A percentile compares a stretch with the other conserved stretches of the same genome.
phyloP scores from a whole-genome alignment of 371 early-diverging fungal species.

The Haplosporangium sp. region DNA sequence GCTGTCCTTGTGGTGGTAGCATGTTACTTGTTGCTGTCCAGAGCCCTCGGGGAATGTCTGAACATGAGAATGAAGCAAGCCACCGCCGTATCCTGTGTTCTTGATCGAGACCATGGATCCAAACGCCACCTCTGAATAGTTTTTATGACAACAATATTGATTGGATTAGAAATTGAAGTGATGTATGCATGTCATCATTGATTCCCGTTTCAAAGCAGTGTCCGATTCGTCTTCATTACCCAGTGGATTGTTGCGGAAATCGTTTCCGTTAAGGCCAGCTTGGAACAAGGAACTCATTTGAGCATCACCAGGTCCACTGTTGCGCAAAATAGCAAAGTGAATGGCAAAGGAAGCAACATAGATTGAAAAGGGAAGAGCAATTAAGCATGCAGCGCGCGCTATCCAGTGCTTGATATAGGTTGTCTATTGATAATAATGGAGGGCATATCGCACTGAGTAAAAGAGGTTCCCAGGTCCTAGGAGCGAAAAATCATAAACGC shows the following conservation, averaged over 20 bases:
- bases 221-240: constrained; percentile 58
- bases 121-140: constrained; percentile 84
- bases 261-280: constrained; percentile 89
- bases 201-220: background rate
- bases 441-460: background rate
- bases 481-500: background rate
- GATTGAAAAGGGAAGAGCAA: constrained; percentile 87
- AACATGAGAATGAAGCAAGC: constrained; percentile 97
- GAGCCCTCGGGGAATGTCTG: constrained; percentile 95
- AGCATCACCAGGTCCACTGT: constrained; percentile 95
- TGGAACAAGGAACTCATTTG: constrained; percentile 99
- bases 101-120: constrained; percentile 95
- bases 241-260: constrained; percentile 84
- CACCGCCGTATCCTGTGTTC: constrained; percentile 90
- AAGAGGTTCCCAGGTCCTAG: background rate
- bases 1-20: constrained; percentile 96
- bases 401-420: constrained; percentile 83
- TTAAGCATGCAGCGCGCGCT: constrained; percentile 83
- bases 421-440: constrained; percentile 48
- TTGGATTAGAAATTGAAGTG: background rate
- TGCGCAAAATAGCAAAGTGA: constrained; percentile 93
- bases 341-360: constrained; percentile 92
- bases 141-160: background rate
- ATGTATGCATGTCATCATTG: too few species aligned
- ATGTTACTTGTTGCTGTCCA: constrained; percentile 98